Evolutionary conservation across 768 basidiomycete species (phyloP), one percentile per base, ranked within the genome.

Genomic region (Amanita muscaria): DNA sequence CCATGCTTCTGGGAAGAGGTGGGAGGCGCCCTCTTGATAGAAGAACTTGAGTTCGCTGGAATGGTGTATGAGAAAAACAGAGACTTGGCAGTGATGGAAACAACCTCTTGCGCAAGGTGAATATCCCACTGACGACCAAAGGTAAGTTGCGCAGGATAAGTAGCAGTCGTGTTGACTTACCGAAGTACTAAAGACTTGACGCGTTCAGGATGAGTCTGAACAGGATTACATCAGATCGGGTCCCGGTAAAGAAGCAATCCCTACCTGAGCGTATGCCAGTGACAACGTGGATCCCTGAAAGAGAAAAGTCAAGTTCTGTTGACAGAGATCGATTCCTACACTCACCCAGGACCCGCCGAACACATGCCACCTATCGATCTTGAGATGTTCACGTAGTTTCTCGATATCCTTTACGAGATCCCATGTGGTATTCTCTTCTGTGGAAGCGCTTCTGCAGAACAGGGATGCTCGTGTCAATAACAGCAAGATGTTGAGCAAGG

Each of bases 391-490:
- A 46, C 93, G 74, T 19, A 94, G 65, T 54, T 68, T 82, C 59
- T 97, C 93, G 8, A 91, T 79, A 56, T 97, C 93, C 51, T 77
- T 83, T 19, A 97, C 89, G 32, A 94, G 78, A 57, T 90, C 83
- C 88, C 88, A 91, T 4, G 92, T 96, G 2, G 90, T 96, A 62
- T 97, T 97, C 40, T 91, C 83, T 52, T 87, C 82, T 2, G 83
- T 62, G 24, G 62, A 83, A 6, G 91, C 90, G 44, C 59, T 73
- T 62, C 87, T 90, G 36, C 25, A 18, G 11, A 35, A 48, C 30
- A 10, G 29, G 27, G 33, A 14, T 40, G n/a, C n/a, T n/a, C n/a
- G n/a, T n/a, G n/a, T n/a, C n/a, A n/a, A n/a, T n/a, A n/a, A n/a
- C n/a, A n/a, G n/a, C n/a, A n/a, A 22, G 14, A 16, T 35, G 7